Evolutionary conservation across 805 yeast species (phyloP).

Genomic region (Candida andamanensis): DNA sequence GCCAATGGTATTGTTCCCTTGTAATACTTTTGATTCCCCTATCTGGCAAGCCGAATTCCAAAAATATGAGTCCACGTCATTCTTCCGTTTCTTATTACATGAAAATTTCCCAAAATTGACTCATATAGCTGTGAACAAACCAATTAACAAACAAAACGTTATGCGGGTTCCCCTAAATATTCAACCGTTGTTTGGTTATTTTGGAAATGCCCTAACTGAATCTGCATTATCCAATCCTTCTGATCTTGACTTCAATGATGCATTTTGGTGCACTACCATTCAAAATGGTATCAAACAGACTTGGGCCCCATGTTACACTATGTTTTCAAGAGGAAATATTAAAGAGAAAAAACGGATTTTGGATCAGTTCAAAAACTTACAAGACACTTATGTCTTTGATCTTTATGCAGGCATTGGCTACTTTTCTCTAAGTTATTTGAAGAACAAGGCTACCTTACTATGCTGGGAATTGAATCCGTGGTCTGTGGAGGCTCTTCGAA

Average conservation of each 20-base stretch:
- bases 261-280: slow-evolving; percentile 65
- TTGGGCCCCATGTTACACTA: slow-evolving; percentile 83
- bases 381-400: slow-evolving; percentile 51
- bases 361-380: slow-evolving; percentile 31
- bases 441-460: slow-evolving; percentile 48
- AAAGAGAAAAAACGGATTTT: slow-evolving; percentile 71
- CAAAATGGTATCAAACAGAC: slow-evolving; percentile 75
- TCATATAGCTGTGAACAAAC: slow-evolving; percentile 68
- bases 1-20: slow-evolving; percentile 58
- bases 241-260: slow-evolving; percentile 38
- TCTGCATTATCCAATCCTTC: slow-evolving; percentile 33
- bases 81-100: slow-evolving; percentile 11
- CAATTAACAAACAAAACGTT: slow-evolving; percentile 50
- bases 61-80: slow-evolving; percentile 7
- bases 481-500: slow-evolving; percentile 67
- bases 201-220: slow-evolving; percentile 52
- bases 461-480: slow-evolving; percentile 87
- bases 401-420: slow-evolving; percentile 85
- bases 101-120: slow-evolving; percentile 27
- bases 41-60: slow-evolving; percentile 24
- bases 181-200: slow-evolving; percentile 58
- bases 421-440: slow-evolving; percentile 65
- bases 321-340: slow-evolving; percentile 85
- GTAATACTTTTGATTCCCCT: slow-evolving; percentile 39
- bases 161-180: slow-evolving; percentile 65